These are phyloP conservation scores for Globisporangium recalcitrans DNA, from an alignment of 352 stramenopile genomes.

Conservation along the genomic window DNA sequence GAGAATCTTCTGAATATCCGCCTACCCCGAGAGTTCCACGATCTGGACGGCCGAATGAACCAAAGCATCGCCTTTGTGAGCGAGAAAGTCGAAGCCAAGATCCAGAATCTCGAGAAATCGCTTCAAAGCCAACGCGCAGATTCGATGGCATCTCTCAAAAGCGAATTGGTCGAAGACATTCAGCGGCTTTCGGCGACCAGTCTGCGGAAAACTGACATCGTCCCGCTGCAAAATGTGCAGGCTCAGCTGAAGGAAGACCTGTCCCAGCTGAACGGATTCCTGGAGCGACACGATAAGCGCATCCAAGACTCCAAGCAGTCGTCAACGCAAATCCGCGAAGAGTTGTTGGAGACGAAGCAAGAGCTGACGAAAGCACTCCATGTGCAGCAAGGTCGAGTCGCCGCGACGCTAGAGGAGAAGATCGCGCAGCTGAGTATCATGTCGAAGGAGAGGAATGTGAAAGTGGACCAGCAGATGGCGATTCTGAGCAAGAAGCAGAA, in stretches of 20 bases:
- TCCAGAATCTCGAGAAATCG: slow-evolving; percentile 49
- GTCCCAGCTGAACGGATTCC: slow-evolving; percentile 37
- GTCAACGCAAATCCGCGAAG: slow-evolving; percentile 39
- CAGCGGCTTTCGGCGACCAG: slow-evolving; percentile 41
- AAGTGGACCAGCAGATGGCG: slow-evolving; percentile 48
- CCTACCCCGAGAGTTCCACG: slow-evolving; percentile 60
- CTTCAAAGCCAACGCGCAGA: slow-evolving; percentile 44
- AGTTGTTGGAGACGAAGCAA: slow-evolving; percentile 44
- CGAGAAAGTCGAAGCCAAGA: slow-evolving; percentile 70
- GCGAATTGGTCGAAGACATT: slow-evolving; percentile 51
- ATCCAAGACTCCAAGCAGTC: slow-evolving; percentile 49
- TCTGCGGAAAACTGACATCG: slow-evolving; percentile 47
- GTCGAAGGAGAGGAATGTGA: slow-evolving; percentile 41
- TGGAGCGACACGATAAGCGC: slow-evolving; percentile 67
- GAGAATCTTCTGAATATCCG: slow-evolving; percentile 62
- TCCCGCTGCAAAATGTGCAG: slow-evolving; percentile 50
- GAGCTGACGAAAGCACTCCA: slow-evolving; percentile 56
- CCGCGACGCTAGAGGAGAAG: slow-evolving; percentile 47
- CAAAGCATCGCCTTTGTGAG: slow-evolving; percentile 52
- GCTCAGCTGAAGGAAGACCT: slow-evolving; percentile 61
- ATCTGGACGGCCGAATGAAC: slow-evolving; percentile 59
- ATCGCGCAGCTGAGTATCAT: slow-evolving; percentile 34
- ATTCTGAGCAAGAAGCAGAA: slow-evolving; percentile 53
- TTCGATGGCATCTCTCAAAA: slow-evolving; percentile 43
- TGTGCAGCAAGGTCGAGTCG: slow-evolving; percentile 39